These are phyloP conservation scores for Xerocomus nothofagi DNA, from an alignment of 1,284 basidiomycete species.

Conservation along the genomic window DNA sequence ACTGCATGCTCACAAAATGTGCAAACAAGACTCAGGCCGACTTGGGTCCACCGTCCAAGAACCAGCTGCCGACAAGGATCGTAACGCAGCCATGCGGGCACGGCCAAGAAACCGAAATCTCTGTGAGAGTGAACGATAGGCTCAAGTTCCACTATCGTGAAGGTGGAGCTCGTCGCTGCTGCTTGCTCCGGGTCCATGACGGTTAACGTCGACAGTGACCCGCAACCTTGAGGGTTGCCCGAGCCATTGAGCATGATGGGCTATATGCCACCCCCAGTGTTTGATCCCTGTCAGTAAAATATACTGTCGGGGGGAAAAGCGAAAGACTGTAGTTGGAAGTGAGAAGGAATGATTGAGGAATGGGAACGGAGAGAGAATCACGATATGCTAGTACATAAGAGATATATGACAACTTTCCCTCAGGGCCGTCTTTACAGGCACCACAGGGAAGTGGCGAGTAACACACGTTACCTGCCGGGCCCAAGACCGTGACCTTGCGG, in stretches of 20 bases:
- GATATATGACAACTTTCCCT: constrained; percentile 8
- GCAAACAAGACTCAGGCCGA: constrained; percentile 63
- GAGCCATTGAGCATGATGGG: constrained; percentile 17
- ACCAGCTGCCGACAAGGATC: constrained; percentile 54
- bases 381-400: neutral
- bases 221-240: neutral
- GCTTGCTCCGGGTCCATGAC: constrained; percentile 12
- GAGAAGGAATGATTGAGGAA: no score
- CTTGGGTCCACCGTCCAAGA: constrained; percentile 60
- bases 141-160: neutral
- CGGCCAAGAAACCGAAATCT: constrained; percentile 65
- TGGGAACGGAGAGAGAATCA: neutral
- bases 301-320: neutral
- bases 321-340: constrained; percentile 21
- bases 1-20: constrained; percentile 45
- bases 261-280: neutral
- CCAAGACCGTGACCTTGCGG: no score
- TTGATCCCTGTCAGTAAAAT: neutral
- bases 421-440: constrained; percentile 22
- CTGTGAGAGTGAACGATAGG: constrained; percentile 4
- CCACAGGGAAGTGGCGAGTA: constrained; percentile 1
- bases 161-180: neutral
- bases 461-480: neutral
- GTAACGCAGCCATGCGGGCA: constrained; percentile 60
- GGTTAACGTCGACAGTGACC: constrained; percentile 20